Conservation (phyloP, 1,284 basidiomycete genomes). For the Ustilago lituana region DNA sequence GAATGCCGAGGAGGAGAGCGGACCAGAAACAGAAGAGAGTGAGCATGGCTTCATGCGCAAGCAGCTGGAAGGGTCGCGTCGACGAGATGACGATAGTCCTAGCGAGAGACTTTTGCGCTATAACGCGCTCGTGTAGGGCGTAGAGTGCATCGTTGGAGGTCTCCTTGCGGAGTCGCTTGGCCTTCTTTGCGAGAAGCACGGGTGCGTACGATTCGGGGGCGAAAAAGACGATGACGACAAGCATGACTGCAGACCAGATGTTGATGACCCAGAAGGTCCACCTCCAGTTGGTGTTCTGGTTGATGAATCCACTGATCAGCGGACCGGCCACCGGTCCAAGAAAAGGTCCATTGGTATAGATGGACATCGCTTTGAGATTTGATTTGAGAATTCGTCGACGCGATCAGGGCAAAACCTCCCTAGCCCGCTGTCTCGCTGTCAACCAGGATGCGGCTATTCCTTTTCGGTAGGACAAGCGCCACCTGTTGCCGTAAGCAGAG, state of each 20-base stretch:
- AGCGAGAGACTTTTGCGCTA: constrained; percentile 25
- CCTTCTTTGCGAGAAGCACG: constrained; percentile 57
- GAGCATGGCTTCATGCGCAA: constrained; percentile 31
- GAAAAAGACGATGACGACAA: constrained; percentile 60
- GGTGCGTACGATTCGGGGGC: constrained; percentile 66
- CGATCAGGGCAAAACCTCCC: too few relatives aligned
- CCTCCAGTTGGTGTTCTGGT: constrained; percentile 62
- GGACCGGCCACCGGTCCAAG: constrained; percentile 57
- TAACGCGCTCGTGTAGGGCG: constrained; percentile 21
- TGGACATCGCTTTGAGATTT: too few relatives aligned
- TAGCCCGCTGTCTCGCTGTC: too few relatives aligned
- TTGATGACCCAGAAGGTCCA: constrained; percentile 65
- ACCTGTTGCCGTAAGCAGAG: too few relatives aligned
- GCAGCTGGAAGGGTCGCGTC: constrained; percentile 30
- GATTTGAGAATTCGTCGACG: too few relatives aligned
- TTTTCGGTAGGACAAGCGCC: too few relatives aligned
- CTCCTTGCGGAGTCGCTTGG: constrained; percentile 60
- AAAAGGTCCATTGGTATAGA: constrained; percentile 66
- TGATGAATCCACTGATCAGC: constrained; percentile 58
- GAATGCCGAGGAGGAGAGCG: constrained; percentile 37
- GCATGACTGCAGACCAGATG: constrained; percentile 57
- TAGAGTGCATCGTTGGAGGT: constrained; percentile 58
- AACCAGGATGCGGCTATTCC: too few relatives aligned
- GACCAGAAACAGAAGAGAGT: constrained; percentile 41
- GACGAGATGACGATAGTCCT: constrained; percentile 26